Evolutionary conservation across 371 early-diverging fungal genomes (phyloP).

Genomic region (Apophysomyces variabilis): DNA sequence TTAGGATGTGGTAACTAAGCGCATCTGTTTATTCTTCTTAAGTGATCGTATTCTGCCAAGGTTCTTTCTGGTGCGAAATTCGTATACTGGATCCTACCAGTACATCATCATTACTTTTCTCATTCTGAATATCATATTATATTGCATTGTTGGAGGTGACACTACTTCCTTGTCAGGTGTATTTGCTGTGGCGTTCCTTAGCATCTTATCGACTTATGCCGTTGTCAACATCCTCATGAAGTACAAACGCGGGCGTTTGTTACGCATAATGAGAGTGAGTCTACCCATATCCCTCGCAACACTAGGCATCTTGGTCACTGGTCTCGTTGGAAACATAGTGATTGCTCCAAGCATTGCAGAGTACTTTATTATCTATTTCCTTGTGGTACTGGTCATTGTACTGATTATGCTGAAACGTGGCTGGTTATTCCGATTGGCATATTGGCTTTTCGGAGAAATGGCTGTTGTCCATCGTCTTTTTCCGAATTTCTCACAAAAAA

Average conservation of each 20-base stretch:
- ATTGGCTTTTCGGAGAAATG: constrained; percentile 38
- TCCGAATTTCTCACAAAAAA: constrained; percentile 23
- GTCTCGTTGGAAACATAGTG: constrained; percentile 57
- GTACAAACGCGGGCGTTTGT: constrained; percentile 48
- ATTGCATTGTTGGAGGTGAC: constrained; percentile 48
- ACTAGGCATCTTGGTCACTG: constrained; percentile 29
- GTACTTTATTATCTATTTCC: constrained; percentile 58
- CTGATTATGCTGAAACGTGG: constrained; percentile 48
- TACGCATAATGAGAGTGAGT: constrained; percentile 31
- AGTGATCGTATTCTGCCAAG: constrained; percentile 57
- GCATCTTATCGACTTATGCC: constrained; percentile 49
- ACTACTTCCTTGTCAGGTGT: constrained; percentile 55
- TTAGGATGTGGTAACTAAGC: background rate
- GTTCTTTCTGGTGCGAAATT: constrained; percentile 49
- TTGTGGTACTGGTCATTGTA: constrained; percentile 39
- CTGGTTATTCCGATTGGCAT: constrained; percentile 44
- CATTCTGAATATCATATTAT: constrained; percentile 48
- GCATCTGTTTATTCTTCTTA: too few species aligned
- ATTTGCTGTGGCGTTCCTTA: constrained; percentile 59
- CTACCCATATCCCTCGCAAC: constrained; percentile 29
- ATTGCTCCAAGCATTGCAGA: constrained; percentile 51
- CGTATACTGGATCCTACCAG: constrained; percentile 50
- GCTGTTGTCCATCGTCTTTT: constrained; percentile 19
- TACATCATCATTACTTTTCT: constrained; percentile 56
- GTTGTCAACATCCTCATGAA: constrained; percentile 51